These are phyloP conservation scores for Spizellomyces sp. DNA, from an alignment of 192 early-diverging fungal species.

Conservation along the genomic window DNA sequence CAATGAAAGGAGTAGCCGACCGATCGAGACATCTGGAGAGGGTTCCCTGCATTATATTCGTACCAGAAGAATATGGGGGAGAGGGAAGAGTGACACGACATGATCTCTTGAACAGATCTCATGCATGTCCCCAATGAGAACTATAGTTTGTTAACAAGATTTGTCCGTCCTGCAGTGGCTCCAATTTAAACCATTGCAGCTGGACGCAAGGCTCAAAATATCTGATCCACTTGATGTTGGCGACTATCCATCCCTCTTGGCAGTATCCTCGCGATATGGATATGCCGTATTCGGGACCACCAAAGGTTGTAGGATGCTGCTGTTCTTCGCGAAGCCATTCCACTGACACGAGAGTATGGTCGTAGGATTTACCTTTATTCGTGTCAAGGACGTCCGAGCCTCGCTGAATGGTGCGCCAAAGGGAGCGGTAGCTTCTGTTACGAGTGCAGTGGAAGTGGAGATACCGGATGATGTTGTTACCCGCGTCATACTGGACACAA, in stretches of 20 bases:
- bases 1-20: too few species aligned
- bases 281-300: constrained; percentile 17
- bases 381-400: constrained; percentile 10
- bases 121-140: too few species aligned
- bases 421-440: background rate
- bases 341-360: background rate
- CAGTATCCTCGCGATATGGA: constrained; percentile 16
- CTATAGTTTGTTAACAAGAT: too few species aligned
- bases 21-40: too few species aligned
- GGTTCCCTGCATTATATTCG: too few species aligned
- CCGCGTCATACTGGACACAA: constrained; percentile 11
- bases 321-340: background rate
- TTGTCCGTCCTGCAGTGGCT: constrained; percentile 18
- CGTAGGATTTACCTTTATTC: constrained; percentile 23
- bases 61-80: too few species aligned
- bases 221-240: constrained; percentile 16
- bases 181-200: constrained; percentile 35
- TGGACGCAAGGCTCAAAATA: constrained; percentile 27
- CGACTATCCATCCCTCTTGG: constrained; percentile 2
- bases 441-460: background rate
- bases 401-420: background rate
- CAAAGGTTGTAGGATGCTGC: background rate
- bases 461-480: constrained; percentile 1
- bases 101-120: too few species aligned
- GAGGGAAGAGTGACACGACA: too few species aligned